Conservation (phyloP, 2,329 filamentous ascomycete species). For the Kalmusia sp. region DNA sequence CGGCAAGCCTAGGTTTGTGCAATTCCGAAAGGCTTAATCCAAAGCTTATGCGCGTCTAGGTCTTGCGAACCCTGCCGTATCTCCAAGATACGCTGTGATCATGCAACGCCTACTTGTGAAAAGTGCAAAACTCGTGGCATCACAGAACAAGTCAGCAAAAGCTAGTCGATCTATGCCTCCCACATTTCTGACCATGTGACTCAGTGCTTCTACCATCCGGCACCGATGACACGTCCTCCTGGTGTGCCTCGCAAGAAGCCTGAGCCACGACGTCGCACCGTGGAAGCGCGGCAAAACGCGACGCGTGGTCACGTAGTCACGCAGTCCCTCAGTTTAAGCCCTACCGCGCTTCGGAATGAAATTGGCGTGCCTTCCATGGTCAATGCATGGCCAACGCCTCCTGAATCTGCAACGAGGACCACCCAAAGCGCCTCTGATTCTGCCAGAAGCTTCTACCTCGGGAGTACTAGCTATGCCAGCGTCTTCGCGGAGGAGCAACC, state of each 20-base stretch:
- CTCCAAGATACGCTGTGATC: constrained; percentile 46
- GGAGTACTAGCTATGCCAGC: constrained; percentile 45
- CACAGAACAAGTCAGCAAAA: constrained; percentile 37
- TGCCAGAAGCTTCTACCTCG: constrained; percentile 39
- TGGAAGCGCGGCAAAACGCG: constrained; percentile 22
- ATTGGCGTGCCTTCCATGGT: constrained; percentile 13
- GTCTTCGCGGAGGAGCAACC: constrained; percentile 41
- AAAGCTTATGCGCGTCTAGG: constrained; percentile 27
- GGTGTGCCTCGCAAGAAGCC: constrained; percentile 45
- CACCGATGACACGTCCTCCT: constrained; percentile 45
- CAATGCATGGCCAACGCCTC: constrained; percentile 39
- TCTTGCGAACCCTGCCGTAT: constrained; percentile 46
- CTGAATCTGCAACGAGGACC: constrained; percentile 31
- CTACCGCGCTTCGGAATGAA: constrained; percentile 37
- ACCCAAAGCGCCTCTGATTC: constrained; percentile 31
- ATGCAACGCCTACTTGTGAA: constrained; percentile 41
- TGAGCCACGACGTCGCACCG: constrained; percentile 36
- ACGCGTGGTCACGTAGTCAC: constrained; percentile 26
- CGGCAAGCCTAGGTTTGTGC: constrained; percentile 42
- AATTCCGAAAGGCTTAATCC: neutral
- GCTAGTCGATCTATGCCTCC: neutral
- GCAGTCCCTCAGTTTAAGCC: constrained; percentile 33
- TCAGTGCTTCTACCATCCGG: constrained; percentile 47
- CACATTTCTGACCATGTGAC: constrained; percentile 14
- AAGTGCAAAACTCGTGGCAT: constrained; percentile 43